Evolutionary conservation across 1,284 basidiomycete species (phyloP).

Genomic region (Cystobasidium sp.): DNA sequence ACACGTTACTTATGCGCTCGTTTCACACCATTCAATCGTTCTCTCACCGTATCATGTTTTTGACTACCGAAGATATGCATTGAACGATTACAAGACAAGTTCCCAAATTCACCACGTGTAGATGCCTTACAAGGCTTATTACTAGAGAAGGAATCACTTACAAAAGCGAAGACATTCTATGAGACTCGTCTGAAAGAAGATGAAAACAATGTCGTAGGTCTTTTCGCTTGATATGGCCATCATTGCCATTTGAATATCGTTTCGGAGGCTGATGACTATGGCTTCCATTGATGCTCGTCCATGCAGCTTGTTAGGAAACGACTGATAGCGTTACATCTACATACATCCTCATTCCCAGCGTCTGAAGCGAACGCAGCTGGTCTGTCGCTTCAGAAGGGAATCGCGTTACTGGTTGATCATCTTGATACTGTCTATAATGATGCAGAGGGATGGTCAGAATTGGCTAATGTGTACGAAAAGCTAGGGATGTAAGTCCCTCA

Average conservation of each 20-base stretch:
- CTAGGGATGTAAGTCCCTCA: constrained; percentile 69
- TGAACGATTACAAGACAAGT: constrained; percentile 68
- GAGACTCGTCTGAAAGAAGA: constrained; percentile 69
- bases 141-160: constrained; percentile 68
- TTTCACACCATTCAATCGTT: not conserved
- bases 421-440: constrained; percentile 94
- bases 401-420: constrained; percentile 75
- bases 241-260: constrained; percentile 1
- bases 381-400: constrained; percentile 62
- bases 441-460: constrained; percentile 86
- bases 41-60: too few relatives aligned
- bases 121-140: constrained; percentile 81
- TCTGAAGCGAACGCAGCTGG: constrained; percentile 8
- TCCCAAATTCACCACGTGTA: constrained; percentile 81
- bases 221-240: not conserved
- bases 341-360: constrained; percentile 56
- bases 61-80: constrained; percentile 65
- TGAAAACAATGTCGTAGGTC: constrained; percentile 74
- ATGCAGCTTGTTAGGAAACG: constrained; percentile 79
- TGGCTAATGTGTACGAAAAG: constrained; percentile 84
- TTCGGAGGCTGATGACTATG: constrained; percentile 23
- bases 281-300: not conserved
- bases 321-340: constrained; percentile 68
- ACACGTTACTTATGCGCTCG: not conserved
- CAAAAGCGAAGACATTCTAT: constrained; percentile 69